Percentiles rank a stretch among this genome's conserved stretches.
phyloP scores from a whole-genome alignment of 2,329 filamentous ascomycete genomes.

The Pleurostoma richardsiae region DNA sequence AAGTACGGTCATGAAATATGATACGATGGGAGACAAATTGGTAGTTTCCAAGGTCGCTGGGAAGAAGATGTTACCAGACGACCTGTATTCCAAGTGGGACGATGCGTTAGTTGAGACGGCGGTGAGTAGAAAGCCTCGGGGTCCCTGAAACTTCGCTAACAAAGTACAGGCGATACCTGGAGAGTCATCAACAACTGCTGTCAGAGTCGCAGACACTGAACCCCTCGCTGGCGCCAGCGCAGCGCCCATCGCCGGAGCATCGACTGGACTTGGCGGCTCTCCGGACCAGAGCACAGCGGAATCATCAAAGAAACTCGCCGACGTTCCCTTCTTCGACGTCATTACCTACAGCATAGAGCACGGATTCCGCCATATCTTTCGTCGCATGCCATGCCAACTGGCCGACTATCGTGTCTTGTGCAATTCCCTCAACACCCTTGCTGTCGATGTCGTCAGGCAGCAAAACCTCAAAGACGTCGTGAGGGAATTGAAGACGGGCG shows the following conservation, averaged over 20 bases:
- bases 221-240: too few species aligned
- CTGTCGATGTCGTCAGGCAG: neutral
- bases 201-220: too few species aligned
- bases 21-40: constrained; percentile 14
- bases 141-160: too few species aligned
- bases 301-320: neutral
- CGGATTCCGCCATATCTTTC: constrained; percentile 1
- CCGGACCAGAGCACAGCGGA: too few species aligned
- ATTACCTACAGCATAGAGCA: neutral
- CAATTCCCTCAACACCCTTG: neutral
- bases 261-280: too few species aligned
- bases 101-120: neutral
- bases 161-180: too few species aligned
- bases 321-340: constrained; percentile 1
- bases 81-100: constrained; percentile 22
- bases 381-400: constrained; percentile 1
- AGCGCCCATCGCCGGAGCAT: too few species aligned
- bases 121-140: too few species aligned
- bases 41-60: constrained; percentile 13
- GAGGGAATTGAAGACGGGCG: constrained; percentile 2
- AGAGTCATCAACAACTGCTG: too few species aligned
- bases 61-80: constrained; percentile 19
- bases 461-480: constrained; percentile 2
- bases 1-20: constrained; percentile 17
- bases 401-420: neutral